Evolutionary conservation across 345 rosid species (phyloP).

Genomic region (Pelargonium nanum): DNA sequence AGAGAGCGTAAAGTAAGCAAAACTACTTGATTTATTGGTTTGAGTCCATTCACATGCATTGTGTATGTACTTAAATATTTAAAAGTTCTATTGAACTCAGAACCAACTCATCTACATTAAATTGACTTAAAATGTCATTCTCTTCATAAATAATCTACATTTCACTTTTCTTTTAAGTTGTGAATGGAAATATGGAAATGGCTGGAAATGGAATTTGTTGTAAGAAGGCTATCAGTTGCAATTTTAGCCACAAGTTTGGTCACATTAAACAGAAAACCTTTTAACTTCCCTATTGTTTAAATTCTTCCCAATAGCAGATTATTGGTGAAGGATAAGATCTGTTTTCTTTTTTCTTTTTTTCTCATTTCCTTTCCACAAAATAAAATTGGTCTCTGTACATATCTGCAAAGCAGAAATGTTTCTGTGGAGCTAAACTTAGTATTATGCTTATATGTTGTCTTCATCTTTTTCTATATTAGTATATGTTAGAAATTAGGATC

Average conservation of each 20-base stretch:
- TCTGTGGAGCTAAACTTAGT: too few relatives aligned
- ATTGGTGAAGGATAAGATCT: too few relatives aligned
- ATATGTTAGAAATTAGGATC: too few relatives aligned
- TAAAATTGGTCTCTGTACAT: too few relatives aligned
- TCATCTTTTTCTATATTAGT: too few relatives aligned
- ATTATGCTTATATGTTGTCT: too few relatives aligned
- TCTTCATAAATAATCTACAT: background rate
- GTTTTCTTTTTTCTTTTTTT: too few relatives aligned
- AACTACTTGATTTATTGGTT: slow-evolving; percentile 1
- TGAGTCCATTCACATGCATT: background rate
- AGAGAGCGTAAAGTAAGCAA: slow-evolving; percentile 62
- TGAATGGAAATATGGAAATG: background rate
- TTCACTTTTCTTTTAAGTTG: background rate
- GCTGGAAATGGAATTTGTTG: background rate
- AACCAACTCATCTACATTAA: background rate
- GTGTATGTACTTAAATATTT: background rate
- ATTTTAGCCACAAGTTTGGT: background rate
- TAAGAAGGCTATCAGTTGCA: background rate
- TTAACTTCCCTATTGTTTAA: background rate
- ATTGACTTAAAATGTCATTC: background rate
- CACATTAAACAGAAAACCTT: background rate
- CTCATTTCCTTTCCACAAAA: too few relatives aligned
- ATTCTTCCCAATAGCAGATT: background rate
- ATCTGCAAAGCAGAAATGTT: too few relatives aligned
- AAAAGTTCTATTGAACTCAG: too few relatives aligned